These are phyloP conservation scores for Coffea canephora DNA, from an alignment of 257 asterid species.

Conservation along the genomic window DNA sequence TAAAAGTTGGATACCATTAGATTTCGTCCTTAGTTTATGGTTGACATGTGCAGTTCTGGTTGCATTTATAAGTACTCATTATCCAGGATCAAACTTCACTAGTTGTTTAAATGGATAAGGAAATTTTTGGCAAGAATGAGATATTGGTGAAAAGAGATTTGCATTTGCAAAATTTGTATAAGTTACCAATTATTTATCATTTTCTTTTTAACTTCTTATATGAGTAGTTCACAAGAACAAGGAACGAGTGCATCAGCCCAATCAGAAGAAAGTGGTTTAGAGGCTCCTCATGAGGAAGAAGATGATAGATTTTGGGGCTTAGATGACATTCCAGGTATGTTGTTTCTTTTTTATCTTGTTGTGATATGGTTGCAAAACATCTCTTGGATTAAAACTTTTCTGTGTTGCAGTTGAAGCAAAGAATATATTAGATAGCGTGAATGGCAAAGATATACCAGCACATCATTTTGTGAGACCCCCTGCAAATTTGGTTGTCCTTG, in stretches of 20 bases:
- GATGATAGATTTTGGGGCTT: conserved; percentile 74
- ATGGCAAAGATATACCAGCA: conserved; percentile 36
- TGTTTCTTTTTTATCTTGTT: conserved; percentile 22
- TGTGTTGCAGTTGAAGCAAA: conserved; percentile 69
- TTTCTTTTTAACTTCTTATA: neutral
- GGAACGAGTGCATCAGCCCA: conserved; percentile 38
- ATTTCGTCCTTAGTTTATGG: neutral
- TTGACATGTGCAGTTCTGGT: neutral
- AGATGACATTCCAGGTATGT: conserved; percentile 76
- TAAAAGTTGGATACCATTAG: neutral
- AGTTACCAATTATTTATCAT: neutral
- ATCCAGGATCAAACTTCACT: neutral
- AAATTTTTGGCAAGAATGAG: neutral
- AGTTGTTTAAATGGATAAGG: neutral
- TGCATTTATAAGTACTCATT: neutral
- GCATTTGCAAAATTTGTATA: neutral
- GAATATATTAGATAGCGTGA: conserved; percentile 50
- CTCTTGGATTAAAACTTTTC: conserved; percentile 19
- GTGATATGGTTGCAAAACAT: conserved; percentile 7
- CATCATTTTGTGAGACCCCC: conserved; percentile 70
- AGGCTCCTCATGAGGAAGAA: conserved; percentile 42
- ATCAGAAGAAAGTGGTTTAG: conserved; percentile 37
- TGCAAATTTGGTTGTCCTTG: conserved; percentile 89
- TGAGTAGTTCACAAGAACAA: conserved; percentile 61
- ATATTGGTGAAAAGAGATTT: neutral